Percentiles rank a stretch among this genome's conserved stretches.
Evolutionary conservation across 73 alveolate genomes (phyloP).

Genomic region (Paramecium tetraurelia): DNA sequence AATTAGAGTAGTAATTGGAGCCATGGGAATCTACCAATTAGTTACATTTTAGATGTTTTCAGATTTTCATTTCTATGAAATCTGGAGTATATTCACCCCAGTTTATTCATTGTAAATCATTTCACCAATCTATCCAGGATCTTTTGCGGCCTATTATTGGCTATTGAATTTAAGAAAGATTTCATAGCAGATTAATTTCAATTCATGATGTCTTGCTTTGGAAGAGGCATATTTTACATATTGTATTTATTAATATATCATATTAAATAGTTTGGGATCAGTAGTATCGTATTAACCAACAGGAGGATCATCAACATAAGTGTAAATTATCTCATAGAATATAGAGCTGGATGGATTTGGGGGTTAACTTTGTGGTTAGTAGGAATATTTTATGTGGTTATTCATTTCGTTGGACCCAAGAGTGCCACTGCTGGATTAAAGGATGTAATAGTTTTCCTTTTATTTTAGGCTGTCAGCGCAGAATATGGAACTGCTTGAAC

Average conservation of each 20-base stretch:
- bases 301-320: neutral
- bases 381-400: conserved; percentile 26
- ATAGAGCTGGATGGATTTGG: neutral
- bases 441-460: neutral
- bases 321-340: neutral
- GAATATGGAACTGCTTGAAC: conserved; percentile 1
- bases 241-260: neutral
- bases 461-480: neutral
- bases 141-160: neutral
- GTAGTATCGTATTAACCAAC: neutral
- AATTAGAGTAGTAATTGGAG: conserved; percentile 8
- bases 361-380: neutral
- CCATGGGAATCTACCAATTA: conserved; percentile 39
- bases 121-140: neutral
- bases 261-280: neutral
- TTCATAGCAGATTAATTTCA: neutral
- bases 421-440: neutral
- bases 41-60: neutral
- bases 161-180: conserved; percentile 26
- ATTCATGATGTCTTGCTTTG: conserved; percentile 23
- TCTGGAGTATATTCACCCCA: conserved; percentile 37
- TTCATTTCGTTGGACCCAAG: neutral
- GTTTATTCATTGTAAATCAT: neutral
- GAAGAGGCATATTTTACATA: conserved; percentile 48
- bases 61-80: neutral